phyloP scores from a whole-genome alignment of 495 filamentous ascomycete genomes.

The Amorphotheca resinae region DNA sequence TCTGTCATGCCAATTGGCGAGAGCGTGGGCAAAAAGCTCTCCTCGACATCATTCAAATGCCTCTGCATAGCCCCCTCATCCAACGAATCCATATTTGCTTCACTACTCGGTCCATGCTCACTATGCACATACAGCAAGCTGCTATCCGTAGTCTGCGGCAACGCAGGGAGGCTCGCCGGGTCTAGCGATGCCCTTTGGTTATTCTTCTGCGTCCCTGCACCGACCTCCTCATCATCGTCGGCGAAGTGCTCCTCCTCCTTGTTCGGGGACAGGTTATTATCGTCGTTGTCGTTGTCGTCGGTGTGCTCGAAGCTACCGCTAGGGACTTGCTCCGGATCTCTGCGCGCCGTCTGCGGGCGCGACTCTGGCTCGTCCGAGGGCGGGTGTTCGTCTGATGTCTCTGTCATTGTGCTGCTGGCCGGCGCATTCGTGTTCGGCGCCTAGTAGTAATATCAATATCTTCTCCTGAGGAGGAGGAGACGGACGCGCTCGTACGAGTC shows the following conservation, averaged over 20 bases:
- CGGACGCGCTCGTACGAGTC: slow-evolving; percentile 3
- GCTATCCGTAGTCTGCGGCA: slow-evolving; percentile 17
- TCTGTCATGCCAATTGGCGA: slow-evolving; percentile 26
- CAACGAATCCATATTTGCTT: slow-evolving; percentile 35
- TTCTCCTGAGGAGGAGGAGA: too few relatives aligned
- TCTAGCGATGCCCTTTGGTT: slow-evolving; percentile 15
- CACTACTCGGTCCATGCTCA: slow-evolving; percentile 13
- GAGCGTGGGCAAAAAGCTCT: slow-evolving; percentile 52
- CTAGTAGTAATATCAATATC: too few relatives aligned
- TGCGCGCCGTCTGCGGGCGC: slow-evolving; percentile 14
- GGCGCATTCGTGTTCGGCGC: too few relatives aligned
- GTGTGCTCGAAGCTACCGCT: slow-evolving; percentile 11
- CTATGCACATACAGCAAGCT: slow-evolving; percentile 12
- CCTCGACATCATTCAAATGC: slow-evolving; percentile 77
- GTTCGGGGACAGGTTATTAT: slow-evolving; percentile 17
- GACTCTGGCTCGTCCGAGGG: too few relatives aligned
- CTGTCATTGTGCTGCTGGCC: too few relatives aligned
- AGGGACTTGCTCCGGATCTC: slow-evolving; percentile 16
- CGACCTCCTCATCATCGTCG: too few relatives aligned
- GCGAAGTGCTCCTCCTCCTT: too few relatives aligned
- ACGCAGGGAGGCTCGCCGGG: slow-evolving; percentile 9
- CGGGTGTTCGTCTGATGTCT: slow-evolving; percentile 1
- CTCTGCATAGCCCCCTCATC: slow-evolving; percentile 52
- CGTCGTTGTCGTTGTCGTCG: slow-evolving; percentile 15
- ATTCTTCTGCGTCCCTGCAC: too few relatives aligned